phyloP scores from a whole-genome alignment of 345 rosid species.

The Populus alba region DNA sequence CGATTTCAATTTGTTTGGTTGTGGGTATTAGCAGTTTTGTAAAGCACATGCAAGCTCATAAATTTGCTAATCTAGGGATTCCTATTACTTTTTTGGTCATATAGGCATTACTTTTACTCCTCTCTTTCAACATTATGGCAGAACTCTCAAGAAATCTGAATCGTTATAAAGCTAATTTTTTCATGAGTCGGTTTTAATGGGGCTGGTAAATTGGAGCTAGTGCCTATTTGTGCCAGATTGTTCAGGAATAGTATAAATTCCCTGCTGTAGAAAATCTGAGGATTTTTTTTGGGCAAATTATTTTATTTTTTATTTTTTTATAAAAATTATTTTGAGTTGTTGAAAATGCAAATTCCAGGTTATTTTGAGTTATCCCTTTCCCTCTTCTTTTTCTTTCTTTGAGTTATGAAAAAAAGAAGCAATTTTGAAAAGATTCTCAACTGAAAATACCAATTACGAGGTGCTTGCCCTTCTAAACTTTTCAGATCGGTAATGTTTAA shows the following conservation, averaged over 20 bases:
- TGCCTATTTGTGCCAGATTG: neutral
- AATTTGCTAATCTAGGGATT: neutral
- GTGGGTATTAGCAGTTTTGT: neutral
- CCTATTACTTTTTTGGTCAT: neutral
- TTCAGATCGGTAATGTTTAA: neutral
- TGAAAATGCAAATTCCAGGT: neutral
- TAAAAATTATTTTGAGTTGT: neutral
- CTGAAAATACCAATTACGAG: neutral
- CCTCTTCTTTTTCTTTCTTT: neutral
- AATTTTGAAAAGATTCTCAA: neutral
- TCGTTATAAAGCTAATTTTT: neutral
- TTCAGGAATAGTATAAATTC: neutral
- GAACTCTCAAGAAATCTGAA: neutral
- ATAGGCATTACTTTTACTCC: neutral
- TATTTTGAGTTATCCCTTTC: neutral
- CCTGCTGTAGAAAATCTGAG: neutral
- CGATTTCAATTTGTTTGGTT: too few species aligned
- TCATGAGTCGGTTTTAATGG: neutral
- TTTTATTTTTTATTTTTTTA: neutral
- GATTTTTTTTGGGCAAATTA: neutral
- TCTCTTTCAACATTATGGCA: neutral
- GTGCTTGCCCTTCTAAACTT: too few species aligned
- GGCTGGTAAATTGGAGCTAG: neutral
- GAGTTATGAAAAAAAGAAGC: neutral
- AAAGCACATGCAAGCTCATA: neutral